phyloP scores from a whole-genome alignment of 148 eudicot species.

The Agrostemma githago region DNA sequence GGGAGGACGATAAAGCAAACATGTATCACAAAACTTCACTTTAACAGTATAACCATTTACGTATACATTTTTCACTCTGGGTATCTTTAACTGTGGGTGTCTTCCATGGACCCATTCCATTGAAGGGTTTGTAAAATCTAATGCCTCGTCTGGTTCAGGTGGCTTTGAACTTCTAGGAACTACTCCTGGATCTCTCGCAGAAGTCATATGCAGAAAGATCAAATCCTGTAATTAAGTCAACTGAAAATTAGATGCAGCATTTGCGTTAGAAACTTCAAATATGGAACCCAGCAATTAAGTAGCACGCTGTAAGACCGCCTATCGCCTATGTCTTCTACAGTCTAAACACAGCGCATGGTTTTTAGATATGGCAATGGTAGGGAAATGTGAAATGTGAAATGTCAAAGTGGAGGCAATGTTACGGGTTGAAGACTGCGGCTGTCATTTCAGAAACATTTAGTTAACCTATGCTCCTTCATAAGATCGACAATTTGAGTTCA shows the following conservation, averaged over 20 bases:
- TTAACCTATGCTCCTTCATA: no score
- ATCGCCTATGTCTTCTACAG: no score
- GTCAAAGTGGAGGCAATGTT: no score
- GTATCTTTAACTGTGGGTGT: slow-evolving; percentile 64
- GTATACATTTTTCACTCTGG: slow-evolving; percentile 58
- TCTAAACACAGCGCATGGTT: no score
- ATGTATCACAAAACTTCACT: slow-evolving; percentile 91
- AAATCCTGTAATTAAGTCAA: slow-evolving; percentile 55
- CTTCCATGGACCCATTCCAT: slow-evolving; percentile 89
- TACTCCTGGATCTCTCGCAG: slow-evolving; percentile 93
- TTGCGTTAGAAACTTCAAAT: not conserved
- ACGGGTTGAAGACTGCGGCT: no score
- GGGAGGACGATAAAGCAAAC: slow-evolving; percentile 92
- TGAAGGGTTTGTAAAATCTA: slow-evolving; percentile 54
- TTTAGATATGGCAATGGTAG: no score
- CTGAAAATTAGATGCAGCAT: slow-evolving; percentile 15
- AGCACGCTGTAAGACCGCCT: no score
- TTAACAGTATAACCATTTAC: slow-evolving; percentile 74
- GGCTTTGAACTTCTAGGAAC: slow-evolving; percentile 67
- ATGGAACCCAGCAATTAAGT: no score
- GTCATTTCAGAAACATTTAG: no score
- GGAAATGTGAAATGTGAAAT: no score
- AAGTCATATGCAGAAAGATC: slow-evolving; percentile 69
- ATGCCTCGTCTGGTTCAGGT: slow-evolving; percentile 65
- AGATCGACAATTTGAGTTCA: no score